phyloP scores from a whole-genome alignment of 2,329 filamentous ascomycete genomes.

The Coniochaeta sp. region DNA sequence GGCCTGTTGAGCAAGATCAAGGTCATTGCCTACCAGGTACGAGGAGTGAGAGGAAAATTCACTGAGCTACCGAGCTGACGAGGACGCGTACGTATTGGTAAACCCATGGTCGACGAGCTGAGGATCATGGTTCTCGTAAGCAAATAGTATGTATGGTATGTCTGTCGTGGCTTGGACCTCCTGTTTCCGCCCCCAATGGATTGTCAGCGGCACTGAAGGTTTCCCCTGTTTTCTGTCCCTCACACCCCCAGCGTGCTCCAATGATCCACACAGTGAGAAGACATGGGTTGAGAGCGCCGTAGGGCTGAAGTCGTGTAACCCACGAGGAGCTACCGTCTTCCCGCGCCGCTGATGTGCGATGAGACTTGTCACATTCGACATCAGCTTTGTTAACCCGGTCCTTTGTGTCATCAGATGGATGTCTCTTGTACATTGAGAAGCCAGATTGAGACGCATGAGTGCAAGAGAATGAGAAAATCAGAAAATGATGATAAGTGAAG shows the following conservation, averaged over 20 bases:
- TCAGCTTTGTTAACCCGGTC: not conserved
- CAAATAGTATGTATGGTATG: not conserved
- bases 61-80: too few relatives aligned
- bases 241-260: not conserved
- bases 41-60: too few relatives aligned
- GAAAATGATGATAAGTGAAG: not conserved
- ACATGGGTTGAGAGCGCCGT: not conserved
- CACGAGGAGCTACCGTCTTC: not conserved
- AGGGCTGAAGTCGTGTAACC: not conserved
- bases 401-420: too few relatives aligned
- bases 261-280: not conserved
- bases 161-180: not conserved
- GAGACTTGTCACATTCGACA: not conserved
- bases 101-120: not conserved
- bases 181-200: not conserved
- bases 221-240: not conserved
- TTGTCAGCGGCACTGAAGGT: not conserved
- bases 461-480: not conserved
- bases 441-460: not conserved
- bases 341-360: not conserved
- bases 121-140: not conserved
- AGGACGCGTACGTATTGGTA: not conserved
- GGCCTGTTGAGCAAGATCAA: too few relatives aligned
- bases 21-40: too few relatives aligned
- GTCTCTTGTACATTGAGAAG: not conserved